Evolutionary conservation across 2,329 filamentous ascomycete genomes (phyloP).

Genomic region (Alternaria novae-zelandiae): DNA sequence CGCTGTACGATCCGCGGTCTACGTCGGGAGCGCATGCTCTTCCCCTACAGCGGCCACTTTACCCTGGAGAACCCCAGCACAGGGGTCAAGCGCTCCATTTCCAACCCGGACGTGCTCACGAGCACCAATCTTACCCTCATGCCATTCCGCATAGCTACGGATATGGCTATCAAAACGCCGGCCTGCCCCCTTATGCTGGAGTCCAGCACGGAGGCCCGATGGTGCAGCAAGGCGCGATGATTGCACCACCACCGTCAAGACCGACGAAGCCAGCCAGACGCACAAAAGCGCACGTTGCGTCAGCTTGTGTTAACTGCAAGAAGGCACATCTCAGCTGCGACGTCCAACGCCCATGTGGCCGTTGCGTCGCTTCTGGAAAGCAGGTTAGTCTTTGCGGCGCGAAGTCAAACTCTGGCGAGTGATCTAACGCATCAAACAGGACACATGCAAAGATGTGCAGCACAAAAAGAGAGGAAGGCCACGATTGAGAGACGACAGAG

Average conservation of each 20-base stretch:
- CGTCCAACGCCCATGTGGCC: slow-evolving; percentile 76
- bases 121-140: slow-evolving; percentile 34
- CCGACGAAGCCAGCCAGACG: slow-evolving; percentile 46
- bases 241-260: slow-evolving; percentile 39
- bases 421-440: slow-evolving; percentile 54
- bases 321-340: slow-evolving; percentile 75
- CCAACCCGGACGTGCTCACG: slow-evolving; percentile 31
- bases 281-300: slow-evolving; percentile 82
- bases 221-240: slow-evolving; percentile 40
- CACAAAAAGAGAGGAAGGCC: slow-evolving; percentile 85
- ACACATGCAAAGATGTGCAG: slow-evolving; percentile 80
- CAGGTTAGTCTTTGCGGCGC: slow-evolving; percentile 51
- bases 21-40: slow-evolving; percentile 24
- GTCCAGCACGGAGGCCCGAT: slow-evolving; percentile 38
- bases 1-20: slow-evolving; percentile 34
- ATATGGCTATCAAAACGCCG: slow-evolving; percentile 36
- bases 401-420: not conserved
- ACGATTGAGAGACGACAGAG: slow-evolving; percentile 68
- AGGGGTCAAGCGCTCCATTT: slow-evolving; percentile 34
- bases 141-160: slow-evolving; percentile 35
- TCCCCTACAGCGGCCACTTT: slow-evolving; percentile 36
- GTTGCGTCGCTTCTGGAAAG: slow-evolving; percentile 79
- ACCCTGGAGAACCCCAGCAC: slow-evolving; percentile 38
- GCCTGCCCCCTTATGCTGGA: slow-evolving; percentile 34
- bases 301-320: slow-evolving; percentile 85